These are phyloP conservation scores for Mercurialis annua DNA, from an alignment of 345 rosid genomes.

Conservation along the genomic window DNA sequence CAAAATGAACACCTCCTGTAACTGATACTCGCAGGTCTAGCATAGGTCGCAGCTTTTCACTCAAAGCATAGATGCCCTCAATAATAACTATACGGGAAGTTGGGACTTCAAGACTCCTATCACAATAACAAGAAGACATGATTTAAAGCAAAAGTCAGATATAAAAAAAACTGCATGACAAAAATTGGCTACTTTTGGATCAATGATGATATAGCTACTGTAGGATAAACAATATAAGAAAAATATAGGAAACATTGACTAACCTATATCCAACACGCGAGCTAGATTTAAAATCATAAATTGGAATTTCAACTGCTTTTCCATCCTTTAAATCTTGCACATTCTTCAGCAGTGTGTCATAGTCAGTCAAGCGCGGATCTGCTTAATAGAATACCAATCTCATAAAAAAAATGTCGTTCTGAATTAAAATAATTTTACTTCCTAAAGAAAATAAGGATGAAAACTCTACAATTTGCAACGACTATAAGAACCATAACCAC, in stretches of 20 bases:
- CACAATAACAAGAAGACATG: conserved; percentile 24
- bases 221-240: not conserved
- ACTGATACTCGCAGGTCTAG: conserved; percentile 89
- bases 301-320: conserved; percentile 74
- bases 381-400: conserved; percentile 23
- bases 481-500: conserved; percentile 5
- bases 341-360: conserved; percentile 81
- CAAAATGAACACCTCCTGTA: conserved; percentile 98
- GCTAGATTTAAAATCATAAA: conserved; percentile 95
- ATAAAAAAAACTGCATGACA: not conserved
- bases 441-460: not conserved
- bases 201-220: no score
- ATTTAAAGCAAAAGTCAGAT: conserved; percentile 7
- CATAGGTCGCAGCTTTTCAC: conserved; percentile 78
- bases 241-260: conserved; percentile 12
- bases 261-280: conserved; percentile 93
- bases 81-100: conserved; percentile 88
- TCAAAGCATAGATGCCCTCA: conserved; percentile 95
- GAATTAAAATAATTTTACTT: not conserved
- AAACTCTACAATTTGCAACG: conserved; percentile 5
- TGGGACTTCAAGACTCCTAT: conserved; percentile 85
- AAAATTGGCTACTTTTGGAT: no score
- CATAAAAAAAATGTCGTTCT: conserved; percentile 16
- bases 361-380: conserved; percentile 98
- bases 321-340: conserved; percentile 76